Conservation (phyloP, 345 rosid species). For the Heritiera fomes region DNA sequence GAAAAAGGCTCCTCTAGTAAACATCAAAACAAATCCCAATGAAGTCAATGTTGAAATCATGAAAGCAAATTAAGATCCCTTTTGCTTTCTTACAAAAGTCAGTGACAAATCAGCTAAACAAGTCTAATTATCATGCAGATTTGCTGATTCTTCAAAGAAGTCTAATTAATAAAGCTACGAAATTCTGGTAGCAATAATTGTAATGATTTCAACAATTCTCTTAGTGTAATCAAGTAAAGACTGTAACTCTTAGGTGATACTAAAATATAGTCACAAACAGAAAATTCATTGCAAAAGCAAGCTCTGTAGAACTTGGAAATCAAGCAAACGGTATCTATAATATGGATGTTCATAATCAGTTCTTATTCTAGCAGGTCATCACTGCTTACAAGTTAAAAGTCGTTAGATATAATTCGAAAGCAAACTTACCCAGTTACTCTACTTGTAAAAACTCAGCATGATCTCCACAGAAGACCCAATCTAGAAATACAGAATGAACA, state of each 20-base stretch:
- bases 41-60: background rate
- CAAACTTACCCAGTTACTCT: constrained; percentile 4
- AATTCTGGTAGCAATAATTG: background rate
- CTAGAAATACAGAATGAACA: background rate
- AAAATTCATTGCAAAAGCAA: background rate
- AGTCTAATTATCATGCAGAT: background rate
- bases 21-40: background rate
- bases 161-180: background rate
- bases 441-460: background rate
- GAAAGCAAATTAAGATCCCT: background rate
- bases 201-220: background rate
- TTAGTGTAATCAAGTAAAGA: background rate
- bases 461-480: background rate
- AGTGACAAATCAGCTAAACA: background rate
- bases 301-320: background rate
- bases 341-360: background rate
- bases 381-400: background rate
- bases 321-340: background rate
- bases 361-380: background rate
- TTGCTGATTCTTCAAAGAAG: background rate
- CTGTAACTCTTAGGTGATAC: background rate
- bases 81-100: background rate
- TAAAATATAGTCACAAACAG: background rate
- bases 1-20: background rate
- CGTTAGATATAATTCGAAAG: background rate